Evolutionary conservation across 73 alveolate genomes (phyloP).

Genomic region (Diophrys appendiculata): DNA sequence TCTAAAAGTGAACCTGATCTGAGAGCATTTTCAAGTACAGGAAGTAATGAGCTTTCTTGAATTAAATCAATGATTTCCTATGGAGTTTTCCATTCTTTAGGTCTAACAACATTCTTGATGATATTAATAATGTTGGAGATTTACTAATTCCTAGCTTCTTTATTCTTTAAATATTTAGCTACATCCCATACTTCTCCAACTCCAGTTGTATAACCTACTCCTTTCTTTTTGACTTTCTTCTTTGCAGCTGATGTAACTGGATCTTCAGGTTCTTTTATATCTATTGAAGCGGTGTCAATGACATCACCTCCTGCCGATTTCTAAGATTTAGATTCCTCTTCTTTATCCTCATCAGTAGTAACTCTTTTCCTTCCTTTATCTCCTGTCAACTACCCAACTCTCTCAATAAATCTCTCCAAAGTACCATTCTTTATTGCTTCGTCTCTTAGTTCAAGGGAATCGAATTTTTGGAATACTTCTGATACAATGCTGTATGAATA

Average conservation of each 20-base stretch:
- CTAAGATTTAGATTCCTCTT: conserved; percentile 31
- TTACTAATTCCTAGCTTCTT: conserved; percentile 55
- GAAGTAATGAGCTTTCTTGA: conserved; percentile 67
- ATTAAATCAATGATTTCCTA: conserved; percentile 39
- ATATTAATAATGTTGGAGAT: conserved; percentile 59
- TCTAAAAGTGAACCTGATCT: conserved; percentile 81
- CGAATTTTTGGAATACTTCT: conserved; percentile 59
- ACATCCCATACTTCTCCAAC: conserved; percentile 73
- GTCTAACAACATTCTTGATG: conserved; percentile 51
- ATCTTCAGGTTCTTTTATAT: neutral
- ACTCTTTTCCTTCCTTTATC: conserved; percentile 50
- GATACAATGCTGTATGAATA: conserved; percentile 52
- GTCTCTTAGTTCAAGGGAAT: conserved; percentile 61
- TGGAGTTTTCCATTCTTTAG: conserved; percentile 65
- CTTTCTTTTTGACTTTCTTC: conserved; percentile 55
- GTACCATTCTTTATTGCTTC: conserved; percentile 65
- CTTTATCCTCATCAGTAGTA: conserved; percentile 33
- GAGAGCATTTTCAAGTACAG: conserved; percentile 73
- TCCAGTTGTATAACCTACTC: conserved; percentile 80
- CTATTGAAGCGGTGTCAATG: neutral
- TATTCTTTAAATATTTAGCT: conserved; percentile 64
- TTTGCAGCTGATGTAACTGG: neutral
- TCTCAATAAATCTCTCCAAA: conserved; percentile 47
- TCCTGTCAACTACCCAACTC: conserved; percentile 66
- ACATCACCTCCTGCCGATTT: conserved; percentile 8